Evolutionary conservation across 2,329 filamentous ascomycete species (phyloP), one percentile per base, ranked within the genome.

Genomic region (Lasiodiplodia theobromae): DNA sequence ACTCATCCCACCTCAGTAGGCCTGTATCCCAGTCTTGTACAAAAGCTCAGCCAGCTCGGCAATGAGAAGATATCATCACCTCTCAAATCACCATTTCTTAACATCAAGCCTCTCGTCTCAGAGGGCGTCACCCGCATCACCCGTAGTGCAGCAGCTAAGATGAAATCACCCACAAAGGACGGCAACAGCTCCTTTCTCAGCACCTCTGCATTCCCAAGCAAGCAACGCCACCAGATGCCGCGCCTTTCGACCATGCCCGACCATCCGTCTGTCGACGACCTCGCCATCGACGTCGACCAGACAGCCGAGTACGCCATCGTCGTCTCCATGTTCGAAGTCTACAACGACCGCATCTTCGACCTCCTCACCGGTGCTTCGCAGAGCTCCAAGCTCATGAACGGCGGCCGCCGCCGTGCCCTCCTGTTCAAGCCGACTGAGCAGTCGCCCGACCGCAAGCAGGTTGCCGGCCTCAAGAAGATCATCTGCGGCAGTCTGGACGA

Each of bases 291-390:
- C 4, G 85, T 96, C 0, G 91, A 94, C 70, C 84, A 85, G 0
- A 86, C 87, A 23, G 88, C 91, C 67, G 93, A 97, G 73, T 97
- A 97, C 74, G 91, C 92, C 4, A 89, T 99, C 66, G 84, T 99
- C 12, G 86, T 99, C 25, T 97, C 94, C 66, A 99, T 99, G 94
- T 98, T 98, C 80, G 96, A 99, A 79, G 95, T 99, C 1, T 97
- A 99, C 83, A 99, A 99, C 76, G 95, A 99, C 81, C 90, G 94
- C 44, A 98, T 99, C 72, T 98, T 96, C 78, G 96, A 99, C 75
- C 88, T 99, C 0, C 84, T 99, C 1, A 92, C 91, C 0, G 84
- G 86, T 0, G 86, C 87, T 2, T 80, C 84, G 25, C 86, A 86
- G 70, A 86, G 86, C 44, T 85, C 85, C 5, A 90, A 83, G 70